These are phyloP conservation scores for Phytophthora cajani DNA, from an alignment of 352 stramenopile species.

Conservation along the genomic window DNA sequence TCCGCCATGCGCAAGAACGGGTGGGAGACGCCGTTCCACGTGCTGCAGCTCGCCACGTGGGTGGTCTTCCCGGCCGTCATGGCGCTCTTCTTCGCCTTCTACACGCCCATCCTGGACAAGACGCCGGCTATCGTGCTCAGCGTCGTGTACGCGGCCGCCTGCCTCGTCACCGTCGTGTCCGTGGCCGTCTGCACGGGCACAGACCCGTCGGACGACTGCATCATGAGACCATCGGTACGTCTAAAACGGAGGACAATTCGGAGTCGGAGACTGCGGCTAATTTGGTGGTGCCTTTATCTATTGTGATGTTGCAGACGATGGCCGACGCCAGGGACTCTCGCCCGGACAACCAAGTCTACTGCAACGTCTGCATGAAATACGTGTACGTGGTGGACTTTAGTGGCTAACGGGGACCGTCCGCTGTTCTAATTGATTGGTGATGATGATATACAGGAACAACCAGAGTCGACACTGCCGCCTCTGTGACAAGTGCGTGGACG, in stretches of 20 bases:
- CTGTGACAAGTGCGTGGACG: slow-evolving; percentile 96
- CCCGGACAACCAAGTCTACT: slow-evolving; percentile 74
- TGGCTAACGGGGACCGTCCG: background rate
- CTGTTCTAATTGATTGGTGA: slow-evolving; percentile 4
- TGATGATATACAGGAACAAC: slow-evolving; percentile 60
- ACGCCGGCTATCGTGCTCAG: slow-evolving; percentile 57
- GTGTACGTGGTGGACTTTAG: slow-evolving; percentile 57
- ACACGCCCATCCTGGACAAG: slow-evolving; percentile 66
- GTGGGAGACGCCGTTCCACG: slow-evolving; percentile 83
- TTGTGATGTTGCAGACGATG: slow-evolving; percentile 34
- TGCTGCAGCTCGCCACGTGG: slow-evolving; percentile 85
- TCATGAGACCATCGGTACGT: slow-evolving; percentile 64
- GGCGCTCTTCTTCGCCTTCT: slow-evolving; percentile 85
- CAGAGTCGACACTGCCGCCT: slow-evolving; percentile 94
- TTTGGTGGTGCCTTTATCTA: background rate
- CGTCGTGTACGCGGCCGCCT: slow-evolving; percentile 62
- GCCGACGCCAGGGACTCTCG: slow-evolving; percentile 36
- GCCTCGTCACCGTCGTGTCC: slow-evolving; percentile 58
- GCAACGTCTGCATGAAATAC: slow-evolving; percentile 90
- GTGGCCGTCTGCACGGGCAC: slow-evolving; percentile 72
- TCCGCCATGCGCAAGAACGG: slow-evolving; percentile 71
- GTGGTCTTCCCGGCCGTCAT: slow-evolving; percentile 83
- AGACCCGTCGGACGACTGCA: slow-evolving; percentile 81
- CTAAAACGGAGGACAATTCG: background rate
- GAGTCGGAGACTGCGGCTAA: background rate